These are phyloP conservation scores for Linum lewisii DNA, from an alignment of 345 rosid genomes.

Conservation along the genomic window DNA sequence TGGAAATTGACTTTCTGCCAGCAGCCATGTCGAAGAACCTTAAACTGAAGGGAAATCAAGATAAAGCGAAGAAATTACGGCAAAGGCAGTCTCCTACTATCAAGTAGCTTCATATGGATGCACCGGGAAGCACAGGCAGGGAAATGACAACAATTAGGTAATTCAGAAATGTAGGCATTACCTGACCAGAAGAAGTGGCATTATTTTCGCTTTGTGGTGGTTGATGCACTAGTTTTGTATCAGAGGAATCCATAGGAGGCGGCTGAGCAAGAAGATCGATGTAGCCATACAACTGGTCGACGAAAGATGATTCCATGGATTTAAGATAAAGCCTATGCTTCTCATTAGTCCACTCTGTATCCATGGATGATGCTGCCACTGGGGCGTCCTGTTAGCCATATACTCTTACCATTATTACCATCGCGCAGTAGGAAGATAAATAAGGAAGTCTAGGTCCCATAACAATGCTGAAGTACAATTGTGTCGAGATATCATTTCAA, in stretches of 20 bases:
- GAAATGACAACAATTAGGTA: no score
- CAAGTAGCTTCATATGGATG: no score
- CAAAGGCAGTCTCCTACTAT: no score
- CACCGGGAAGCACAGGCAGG: no score
- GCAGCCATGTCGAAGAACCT: conserved; percentile 21
- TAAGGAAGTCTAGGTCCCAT: no score
- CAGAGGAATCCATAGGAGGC: no score
- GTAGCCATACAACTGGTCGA: neutral
- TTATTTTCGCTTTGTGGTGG: no score
- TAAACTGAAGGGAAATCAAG: conserved; percentile 13
- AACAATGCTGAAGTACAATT: no score
- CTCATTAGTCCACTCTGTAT: neutral
- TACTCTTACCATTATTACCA: neutral
- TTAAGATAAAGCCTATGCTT: conserved; percentile 1
- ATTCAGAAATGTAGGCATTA: neutral
- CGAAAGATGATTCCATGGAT: neutral
- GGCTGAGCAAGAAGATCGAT: no score
- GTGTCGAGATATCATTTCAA: no score
- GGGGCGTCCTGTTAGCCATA: neutral
- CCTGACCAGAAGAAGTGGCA: neutral
- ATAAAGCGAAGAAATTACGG: neutral
- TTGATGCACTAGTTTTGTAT: neutral
- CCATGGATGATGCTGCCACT: neutral
- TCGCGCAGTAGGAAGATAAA: no score
- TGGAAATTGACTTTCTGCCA: conserved; percentile 23